Percentiles rank a stretch among this genome's conserved stretches.
Evolutionary conservation across 352 stramenopile genomes (phyloP).

Genomic region (Pythium apleroticum): DNA sequence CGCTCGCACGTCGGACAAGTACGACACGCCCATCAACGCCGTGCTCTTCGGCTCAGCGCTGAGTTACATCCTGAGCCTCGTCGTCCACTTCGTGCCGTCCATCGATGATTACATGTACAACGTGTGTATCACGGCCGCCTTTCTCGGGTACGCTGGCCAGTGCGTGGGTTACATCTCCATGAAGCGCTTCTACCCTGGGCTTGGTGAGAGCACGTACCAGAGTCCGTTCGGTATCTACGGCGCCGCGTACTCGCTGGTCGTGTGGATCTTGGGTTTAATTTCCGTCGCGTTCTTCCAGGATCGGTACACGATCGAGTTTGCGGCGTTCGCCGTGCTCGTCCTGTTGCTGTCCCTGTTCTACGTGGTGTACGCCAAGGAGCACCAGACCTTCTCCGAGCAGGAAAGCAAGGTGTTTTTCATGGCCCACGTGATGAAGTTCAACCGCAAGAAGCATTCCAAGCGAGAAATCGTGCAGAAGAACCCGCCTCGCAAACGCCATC

Average conservation of each 20-base stretch:
- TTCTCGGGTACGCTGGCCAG: slow-evolving; percentile 32
- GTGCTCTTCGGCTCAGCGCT: slow-evolving; percentile 25
- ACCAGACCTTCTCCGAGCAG: slow-evolving; percentile 34
- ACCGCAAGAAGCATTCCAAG: slow-evolving; percentile 15
- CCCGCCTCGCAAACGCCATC: slow-evolving; percentile 16
- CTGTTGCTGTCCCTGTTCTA: slow-evolving; percentile 27
- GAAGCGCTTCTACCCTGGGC: slow-evolving; percentile 18
- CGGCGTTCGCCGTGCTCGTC: slow-evolving; percentile 17
- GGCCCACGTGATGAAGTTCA: slow-evolving; percentile 34
- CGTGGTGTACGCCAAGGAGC: slow-evolving; percentile 27
- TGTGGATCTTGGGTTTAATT: slow-evolving; percentile 33
- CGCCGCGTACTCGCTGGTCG: slow-evolving; percentile 29
- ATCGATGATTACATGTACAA: slow-evolving; percentile 29
- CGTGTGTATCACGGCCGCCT: slow-evolving; percentile 28
- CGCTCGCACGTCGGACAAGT: slow-evolving; percentile 20
- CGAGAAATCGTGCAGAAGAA: slow-evolving; percentile 20
- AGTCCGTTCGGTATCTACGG: slow-evolving; percentile 33
- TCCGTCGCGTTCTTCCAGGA: slow-evolving; percentile 31
- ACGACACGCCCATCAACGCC: slow-evolving; percentile 30
- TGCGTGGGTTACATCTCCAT: slow-evolving; percentile 38
- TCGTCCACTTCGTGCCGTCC: slow-evolving; percentile 26
- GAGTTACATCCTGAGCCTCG: slow-evolving; percentile 29
- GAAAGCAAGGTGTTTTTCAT: slow-evolving; percentile 37
- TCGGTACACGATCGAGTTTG: slow-evolving; percentile 17
- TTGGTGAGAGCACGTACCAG: slow-evolving; percentile 23